Base-by-base conservation (phyloP, 352 stramenopile species). In the Pythium rishiriense region DNA sequence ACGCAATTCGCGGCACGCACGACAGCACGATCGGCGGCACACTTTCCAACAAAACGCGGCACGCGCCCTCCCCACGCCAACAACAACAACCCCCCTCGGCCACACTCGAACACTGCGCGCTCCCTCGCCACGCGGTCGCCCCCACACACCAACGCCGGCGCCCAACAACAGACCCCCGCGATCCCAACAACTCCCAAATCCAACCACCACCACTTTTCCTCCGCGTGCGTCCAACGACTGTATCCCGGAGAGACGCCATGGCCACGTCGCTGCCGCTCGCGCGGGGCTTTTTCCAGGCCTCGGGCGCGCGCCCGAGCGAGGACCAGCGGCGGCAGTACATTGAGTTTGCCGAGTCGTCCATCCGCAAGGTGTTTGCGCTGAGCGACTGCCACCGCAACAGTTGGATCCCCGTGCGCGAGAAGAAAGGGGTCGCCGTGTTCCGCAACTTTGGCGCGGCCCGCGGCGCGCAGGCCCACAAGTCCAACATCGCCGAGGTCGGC, bases 381-480 rank as follows among this genome's bases (percentile, higher is more conserved):
- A 89, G 74, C 58, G 86, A 93, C 69, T 77, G 76, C 55, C 83
- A 92, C 72, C 78, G 81, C 61, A 93, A 94, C 70, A 89, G 79
- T 64, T 94, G 86, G 83, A 87, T 94, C 64, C 84, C 83, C 39
- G 81, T 91, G 77, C 74, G 76, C 58, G 86, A 94, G 74, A 93
- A 94, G 73, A 91, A 93, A 58, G 76, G 76, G 19, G 82, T 94
- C 4, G 81, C 81, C 8, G 82, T 93, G 45, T 94, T 83, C 61
- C 83, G 83, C 70, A 92, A 92, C 73, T 93, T 93, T 57, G 72
- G 77, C 26, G 72, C 83, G 62, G 67, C 76, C 42, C 82, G 80
- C 39, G 76, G 73, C 47, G 68, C 78, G 28, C 75, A 68, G 41
- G 80, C 83, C 9, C 75, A 90, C 75, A 89, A 90, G 61, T 89